phyloP scores from a whole-genome alignment of 306 rosid species.

The Vicia villosa region DNA sequence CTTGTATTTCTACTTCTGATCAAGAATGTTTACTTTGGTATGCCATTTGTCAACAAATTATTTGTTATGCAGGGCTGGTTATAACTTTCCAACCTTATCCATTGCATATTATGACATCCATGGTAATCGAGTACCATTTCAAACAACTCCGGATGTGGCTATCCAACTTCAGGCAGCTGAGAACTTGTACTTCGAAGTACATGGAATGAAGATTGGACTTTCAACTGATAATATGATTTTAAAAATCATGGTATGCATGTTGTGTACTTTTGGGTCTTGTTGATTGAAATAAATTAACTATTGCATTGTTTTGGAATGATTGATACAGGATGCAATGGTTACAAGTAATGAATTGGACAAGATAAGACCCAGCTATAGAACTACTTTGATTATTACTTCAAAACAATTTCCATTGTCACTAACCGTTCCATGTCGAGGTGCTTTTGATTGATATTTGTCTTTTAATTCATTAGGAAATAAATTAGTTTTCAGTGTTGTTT shows the following conservation, averaged over 20 bases:
- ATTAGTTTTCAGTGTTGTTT: neutral
- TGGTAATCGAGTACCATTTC: constrained; percentile 40
- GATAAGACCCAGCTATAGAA: constrained; percentile 43
- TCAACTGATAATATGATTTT: constrained; percentile 31
- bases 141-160: constrained; percentile 30
- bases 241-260: constrained; percentile 40
- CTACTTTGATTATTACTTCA: constrained; percentile 41
- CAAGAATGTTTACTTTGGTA: neutral
- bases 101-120: constrained; percentile 41
- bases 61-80: constrained; percentile 54
- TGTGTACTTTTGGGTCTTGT: neutral
- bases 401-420: constrained; percentile 14
- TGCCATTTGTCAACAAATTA: neutral
- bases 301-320: neutral
- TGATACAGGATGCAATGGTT: constrained; percentile 43
- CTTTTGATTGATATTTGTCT: constrained; percentile 12
- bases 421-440: constrained; percentile 50
- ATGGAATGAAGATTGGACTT: neutral
- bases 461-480: neutral
- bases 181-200: constrained; percentile 30
- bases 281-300: neutral
- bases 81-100: constrained; percentile 33
- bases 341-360: constrained; percentile 45
- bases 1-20: neutral
- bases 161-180: constrained; percentile 24